Evolutionary conservation across 371 early-diverging fungal species (phyloP).

Genomic region (Rhizopus microsporus): DNA sequence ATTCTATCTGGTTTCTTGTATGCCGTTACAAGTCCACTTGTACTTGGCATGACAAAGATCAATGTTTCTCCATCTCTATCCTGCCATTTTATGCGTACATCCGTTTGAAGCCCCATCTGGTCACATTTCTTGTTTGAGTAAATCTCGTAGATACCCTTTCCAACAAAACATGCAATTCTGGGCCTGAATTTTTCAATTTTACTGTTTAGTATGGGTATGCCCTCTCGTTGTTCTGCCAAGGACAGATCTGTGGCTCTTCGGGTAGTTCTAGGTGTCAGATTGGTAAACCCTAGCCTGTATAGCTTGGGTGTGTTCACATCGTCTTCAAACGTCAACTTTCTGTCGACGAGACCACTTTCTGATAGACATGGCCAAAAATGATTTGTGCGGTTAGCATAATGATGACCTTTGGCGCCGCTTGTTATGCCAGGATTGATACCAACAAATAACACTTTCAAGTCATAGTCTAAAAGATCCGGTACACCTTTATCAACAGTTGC

Average conservation of each 20-base stretch:
- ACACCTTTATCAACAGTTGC: constrained; percentile 21
- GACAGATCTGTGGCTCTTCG: constrained; percentile 58
- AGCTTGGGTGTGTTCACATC: constrained; percentile 51
- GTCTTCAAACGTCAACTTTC: constrained; percentile 46
- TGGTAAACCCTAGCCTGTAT: constrained; percentile 69
- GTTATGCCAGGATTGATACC: constrained; percentile 79
- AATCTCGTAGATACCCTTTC: constrained; percentile 71
- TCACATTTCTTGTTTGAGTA: constrained; percentile 46
- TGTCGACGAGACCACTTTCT: constrained; percentile 52
- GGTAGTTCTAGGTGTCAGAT: constrained; percentile 51
- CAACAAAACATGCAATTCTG: constrained; percentile 71
- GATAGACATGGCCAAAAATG: constrained; percentile 79
- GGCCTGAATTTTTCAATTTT: constrained; percentile 67
- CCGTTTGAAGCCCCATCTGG: constrained; percentile 38
- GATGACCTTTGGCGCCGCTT: constrained; percentile 62
- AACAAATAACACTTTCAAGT: constrained; percentile 74
- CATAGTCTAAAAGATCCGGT: constrained; percentile 61
- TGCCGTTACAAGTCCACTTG: constrained; percentile 68
- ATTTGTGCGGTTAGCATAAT: constrained; percentile 75
- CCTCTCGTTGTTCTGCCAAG: constrained; percentile 56
- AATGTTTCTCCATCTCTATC: constrained; percentile 38
- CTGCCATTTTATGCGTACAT: constrained; percentile 26
- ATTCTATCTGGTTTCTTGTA: constrained; percentile 63
- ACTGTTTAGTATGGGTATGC: constrained; percentile 59
- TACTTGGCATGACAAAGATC: constrained; percentile 75